Conservation (phyloP, 2,329 filamentous ascomycete species). For the Colletotrichum spinosum region DNA sequence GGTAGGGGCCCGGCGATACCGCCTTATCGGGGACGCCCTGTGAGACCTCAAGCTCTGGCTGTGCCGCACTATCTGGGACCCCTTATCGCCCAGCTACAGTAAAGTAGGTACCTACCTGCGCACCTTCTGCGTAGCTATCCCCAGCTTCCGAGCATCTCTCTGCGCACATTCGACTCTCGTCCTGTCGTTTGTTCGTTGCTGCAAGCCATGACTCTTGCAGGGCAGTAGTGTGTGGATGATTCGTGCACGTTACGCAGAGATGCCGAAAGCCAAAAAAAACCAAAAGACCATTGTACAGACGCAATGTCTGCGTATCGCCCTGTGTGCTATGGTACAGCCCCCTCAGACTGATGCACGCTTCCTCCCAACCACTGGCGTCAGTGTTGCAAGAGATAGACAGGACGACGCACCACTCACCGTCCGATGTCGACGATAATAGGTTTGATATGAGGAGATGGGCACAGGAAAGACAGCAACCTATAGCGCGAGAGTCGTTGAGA, state of each 20-base stretch:
- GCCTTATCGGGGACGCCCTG: conserved; percentile 27
- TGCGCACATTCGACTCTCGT: no score
- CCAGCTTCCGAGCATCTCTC: no score
- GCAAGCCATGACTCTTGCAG: no score
- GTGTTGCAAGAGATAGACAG: conserved; percentile 28
- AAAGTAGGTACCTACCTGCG: conserved; percentile 11
- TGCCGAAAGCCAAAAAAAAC: no score
- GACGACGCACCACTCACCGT: conserved; percentile 4
- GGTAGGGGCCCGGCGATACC: conserved; percentile 8
- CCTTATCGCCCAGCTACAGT: conserved; percentile 36
- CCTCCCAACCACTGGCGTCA: conserved; percentile 26
- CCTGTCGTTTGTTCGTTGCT: no score
- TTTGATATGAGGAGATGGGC: conserved; percentile 21
- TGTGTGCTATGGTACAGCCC: conserved; percentile 2
- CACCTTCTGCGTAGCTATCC: no score
- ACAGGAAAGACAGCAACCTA: no score
- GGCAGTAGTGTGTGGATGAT: no score
- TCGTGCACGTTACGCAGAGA: no score
- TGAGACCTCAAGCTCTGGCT: conserved; percentile 7
- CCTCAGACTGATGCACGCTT: not conserved
- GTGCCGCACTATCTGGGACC: not conserved
- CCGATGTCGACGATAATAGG: conserved; percentile 24
- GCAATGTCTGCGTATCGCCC: not conserved
- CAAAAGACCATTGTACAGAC: no score
- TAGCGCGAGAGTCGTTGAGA: not conserved